Conservation (phyloP, 106 monocot species). For the Dioscorea alata region DNA sequence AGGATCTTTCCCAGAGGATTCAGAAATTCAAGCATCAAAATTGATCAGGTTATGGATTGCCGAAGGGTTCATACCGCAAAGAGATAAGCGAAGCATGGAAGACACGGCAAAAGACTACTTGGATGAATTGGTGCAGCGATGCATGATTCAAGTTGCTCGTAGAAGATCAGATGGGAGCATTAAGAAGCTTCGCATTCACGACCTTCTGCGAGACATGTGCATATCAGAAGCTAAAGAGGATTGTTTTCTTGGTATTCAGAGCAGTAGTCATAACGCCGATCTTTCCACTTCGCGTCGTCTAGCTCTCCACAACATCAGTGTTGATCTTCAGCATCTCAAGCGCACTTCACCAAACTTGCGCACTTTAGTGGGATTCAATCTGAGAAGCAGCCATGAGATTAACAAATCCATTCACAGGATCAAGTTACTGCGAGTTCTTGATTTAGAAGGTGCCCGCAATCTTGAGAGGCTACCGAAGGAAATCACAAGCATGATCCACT, state of each 20-base stretch:
- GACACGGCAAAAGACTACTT: constrained; percentile 6
- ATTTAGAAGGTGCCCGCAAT: constrained; percentile 2
- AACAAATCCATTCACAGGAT: neutral
- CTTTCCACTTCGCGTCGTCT: neutral
- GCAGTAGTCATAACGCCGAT: neutral
- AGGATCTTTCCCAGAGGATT: constrained; percentile 13
- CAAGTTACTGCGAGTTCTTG: constrained; percentile 24
- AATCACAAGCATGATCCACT: constrained; percentile 13
- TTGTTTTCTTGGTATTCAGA: neutral
- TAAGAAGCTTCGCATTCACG: constrained; percentile 6
- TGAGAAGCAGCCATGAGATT: neutral
- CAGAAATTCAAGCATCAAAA: neutral
- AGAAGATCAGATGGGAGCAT: neutral
- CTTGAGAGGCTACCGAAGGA: constrained; percentile 8
- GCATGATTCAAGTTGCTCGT: constrained; percentile 15
- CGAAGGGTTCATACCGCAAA: constrained; percentile 11
- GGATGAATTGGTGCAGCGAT: constrained; percentile 19
- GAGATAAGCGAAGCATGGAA: constrained; percentile 2
- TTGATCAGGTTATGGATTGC: constrained; percentile 16
- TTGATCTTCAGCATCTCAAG: neutral
- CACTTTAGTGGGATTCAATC: neutral
- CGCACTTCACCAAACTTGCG: neutral
- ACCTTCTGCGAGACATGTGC: neutral
- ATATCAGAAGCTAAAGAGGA: constrained; percentile 4
- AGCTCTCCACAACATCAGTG: neutral